Conservation (phyloP, 2,329 filamentous ascomycete species). For the Aphanoascus verrucosus region DNA sequence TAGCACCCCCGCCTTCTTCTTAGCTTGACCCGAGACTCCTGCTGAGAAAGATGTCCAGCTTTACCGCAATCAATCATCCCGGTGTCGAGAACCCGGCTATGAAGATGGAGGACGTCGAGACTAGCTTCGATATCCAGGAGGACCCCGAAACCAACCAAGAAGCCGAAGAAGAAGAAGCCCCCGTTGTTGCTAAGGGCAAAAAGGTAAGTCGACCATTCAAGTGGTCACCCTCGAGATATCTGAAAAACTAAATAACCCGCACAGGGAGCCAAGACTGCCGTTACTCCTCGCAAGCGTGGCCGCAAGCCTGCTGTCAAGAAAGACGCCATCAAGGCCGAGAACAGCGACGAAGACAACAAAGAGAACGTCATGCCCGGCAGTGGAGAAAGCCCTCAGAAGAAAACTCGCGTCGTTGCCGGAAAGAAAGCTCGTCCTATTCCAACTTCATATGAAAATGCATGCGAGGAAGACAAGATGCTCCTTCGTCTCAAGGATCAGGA, state of each 20-base stretch:
- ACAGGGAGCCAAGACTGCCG: neutral
- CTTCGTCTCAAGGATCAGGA: conserved; percentile 24
- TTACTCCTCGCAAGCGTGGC: conserved; percentile 20
- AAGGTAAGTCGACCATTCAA: neutral
- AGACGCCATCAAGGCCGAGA: conserved; percentile 12
- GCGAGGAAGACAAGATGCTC: conserved; percentile 21
- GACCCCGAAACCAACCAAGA: neutral
- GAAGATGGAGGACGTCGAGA: conserved; percentile 5
- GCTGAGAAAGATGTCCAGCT: conserved; percentile 11
- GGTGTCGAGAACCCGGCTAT: neutral
- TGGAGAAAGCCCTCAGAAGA: conserved; percentile 11
- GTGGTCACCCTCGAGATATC: neutral
- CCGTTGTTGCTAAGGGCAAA: neutral
- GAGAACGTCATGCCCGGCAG: conserved; percentile 4
- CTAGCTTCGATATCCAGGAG: neutral
- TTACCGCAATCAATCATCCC: conserved; percentile 10
- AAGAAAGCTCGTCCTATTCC: conserved; percentile 19
- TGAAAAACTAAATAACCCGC: neutral
- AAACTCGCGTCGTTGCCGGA: neutral
- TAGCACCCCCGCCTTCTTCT: neutral
- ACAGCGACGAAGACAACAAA: conserved; percentile 3
- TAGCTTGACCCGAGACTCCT: neutral
- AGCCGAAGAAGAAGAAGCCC: neutral
- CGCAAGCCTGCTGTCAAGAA: conserved; percentile 18
- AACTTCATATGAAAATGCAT: conserved; percentile 18